phyloP scores from a whole-genome alignment of 495 filamentous ascomycete species.

The Pyronema domesticum region DNA sequence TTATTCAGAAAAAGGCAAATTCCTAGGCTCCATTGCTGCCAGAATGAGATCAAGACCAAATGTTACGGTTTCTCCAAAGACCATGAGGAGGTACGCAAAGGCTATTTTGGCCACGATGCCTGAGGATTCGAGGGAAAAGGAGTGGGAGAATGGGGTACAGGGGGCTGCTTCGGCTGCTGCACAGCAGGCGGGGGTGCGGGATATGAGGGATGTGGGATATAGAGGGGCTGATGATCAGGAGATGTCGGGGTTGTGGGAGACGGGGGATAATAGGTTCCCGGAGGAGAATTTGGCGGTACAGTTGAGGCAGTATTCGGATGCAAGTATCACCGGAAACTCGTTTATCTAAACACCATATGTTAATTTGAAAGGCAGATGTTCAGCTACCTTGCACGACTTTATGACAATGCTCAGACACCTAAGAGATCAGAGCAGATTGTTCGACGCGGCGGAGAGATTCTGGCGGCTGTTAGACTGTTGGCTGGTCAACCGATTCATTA shows the following conservation, averaged over 20 bases:
- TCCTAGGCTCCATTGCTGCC: not conserved
- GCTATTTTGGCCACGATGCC: not conserved
- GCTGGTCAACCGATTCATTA: not conserved
- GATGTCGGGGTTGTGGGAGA: not conserved
- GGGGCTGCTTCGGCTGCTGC: not conserved
- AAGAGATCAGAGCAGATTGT: slow-evolving; percentile 10
- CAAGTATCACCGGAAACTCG: not conserved
- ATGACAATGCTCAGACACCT: slow-evolving; percentile 8
- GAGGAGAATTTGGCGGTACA: not conserved
- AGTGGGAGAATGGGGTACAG: not conserved
- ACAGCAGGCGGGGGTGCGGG: no score
- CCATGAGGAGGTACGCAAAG: not conserved
- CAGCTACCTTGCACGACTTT: slow-evolving; percentile 13
- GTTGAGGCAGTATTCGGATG: not conserved
- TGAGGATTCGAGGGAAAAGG: not conserved
- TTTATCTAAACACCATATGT: not conserved
- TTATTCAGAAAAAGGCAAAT: not conserved
- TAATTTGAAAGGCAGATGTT: slow-evolving; percentile 8
- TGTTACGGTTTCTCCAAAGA: not conserved
- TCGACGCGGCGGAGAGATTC: slow-evolving; percentile 7
- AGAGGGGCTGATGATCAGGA: no score
- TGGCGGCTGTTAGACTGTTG: slow-evolving; percentile 9
- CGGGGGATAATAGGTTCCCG: not conserved
- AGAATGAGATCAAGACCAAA: not conserved
- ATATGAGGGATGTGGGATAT: no score